These are phyloP conservation scores for Neodidymelliopsis sp. DNA, from an alignment of 2,329 filamentous ascomycete genomes.

Conservation along the genomic window DNA sequence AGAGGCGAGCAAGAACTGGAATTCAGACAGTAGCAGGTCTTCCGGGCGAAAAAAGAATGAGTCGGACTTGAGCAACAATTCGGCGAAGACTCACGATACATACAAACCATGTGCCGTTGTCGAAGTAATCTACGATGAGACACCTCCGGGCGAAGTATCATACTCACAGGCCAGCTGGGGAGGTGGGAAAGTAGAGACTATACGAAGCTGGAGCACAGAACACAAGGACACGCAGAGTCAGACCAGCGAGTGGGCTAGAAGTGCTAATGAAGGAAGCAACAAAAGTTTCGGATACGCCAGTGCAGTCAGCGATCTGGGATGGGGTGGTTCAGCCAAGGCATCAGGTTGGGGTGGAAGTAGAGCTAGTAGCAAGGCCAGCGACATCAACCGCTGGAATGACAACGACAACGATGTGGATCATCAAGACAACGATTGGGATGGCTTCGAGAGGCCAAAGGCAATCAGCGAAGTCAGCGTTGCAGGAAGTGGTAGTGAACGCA, in stretches of 20 bases:
- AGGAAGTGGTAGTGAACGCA: slow-evolving; percentile 16
- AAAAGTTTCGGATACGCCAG: background rate
- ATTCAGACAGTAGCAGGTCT: background rate
- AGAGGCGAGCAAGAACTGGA: background rate
- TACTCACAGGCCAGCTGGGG: background rate
- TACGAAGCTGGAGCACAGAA: background rate
- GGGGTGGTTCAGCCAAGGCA: background rate
- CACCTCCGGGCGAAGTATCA: slow-evolving; percentile 9
- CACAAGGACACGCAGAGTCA: background rate
- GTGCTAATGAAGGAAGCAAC: background rate
- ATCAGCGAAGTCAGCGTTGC: slow-evolving; percentile 29
- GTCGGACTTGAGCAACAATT: slow-evolving; percentile 9
- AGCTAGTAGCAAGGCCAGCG: background rate
- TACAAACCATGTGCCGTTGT: slow-evolving; percentile 36
- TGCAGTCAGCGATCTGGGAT: background rate
- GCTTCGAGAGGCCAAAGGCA: slow-evolving; percentile 28
- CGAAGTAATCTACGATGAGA: slow-evolving; percentile 14
- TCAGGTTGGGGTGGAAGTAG: slow-evolving; percentile 10
- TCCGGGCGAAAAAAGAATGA: background rate
- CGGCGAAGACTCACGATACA: slow-evolving; percentile 21
- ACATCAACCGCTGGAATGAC: background rate
- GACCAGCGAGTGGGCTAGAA: background rate
- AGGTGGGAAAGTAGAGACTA: background rate
- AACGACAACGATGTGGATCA: background rate
- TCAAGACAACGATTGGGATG: slow-evolving; percentile 27